Evolutionary conservation across 2,329 filamentous ascomycete species (phyloP).

Genomic region (Triangularia verruculosa): DNA sequence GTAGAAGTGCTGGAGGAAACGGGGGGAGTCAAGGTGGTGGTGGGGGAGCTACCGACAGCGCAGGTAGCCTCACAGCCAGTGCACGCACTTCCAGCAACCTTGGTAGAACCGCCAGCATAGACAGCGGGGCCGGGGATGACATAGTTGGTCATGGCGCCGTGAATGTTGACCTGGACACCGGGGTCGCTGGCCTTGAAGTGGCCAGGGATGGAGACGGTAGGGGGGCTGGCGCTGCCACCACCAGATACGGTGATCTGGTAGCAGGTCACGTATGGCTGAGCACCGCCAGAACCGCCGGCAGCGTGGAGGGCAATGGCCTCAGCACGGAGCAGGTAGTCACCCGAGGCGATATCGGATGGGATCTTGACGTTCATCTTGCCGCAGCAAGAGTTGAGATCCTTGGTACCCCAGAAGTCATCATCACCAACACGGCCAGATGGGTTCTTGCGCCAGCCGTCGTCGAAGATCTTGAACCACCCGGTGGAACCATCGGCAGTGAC

Average conservation of each 20-base stretch:
- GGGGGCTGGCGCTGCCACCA: constrained; percentile 30
- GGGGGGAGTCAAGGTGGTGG: constrained; percentile 10
- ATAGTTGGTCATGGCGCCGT: constrained; percentile 40
- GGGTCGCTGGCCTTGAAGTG: constrained; percentile 44
- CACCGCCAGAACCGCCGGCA: constrained; percentile 34
- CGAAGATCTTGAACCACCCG: constrained; percentile 52
- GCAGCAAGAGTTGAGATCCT: constrained; percentile 42
- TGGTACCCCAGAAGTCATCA: constrained; percentile 46
- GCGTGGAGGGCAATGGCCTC: constrained; percentile 49
- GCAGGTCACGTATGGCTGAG: constrained; percentile 40
- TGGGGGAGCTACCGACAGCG: constrained; percentile 31
- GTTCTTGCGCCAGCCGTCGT: constrained; percentile 41
- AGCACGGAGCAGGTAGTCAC: constrained; percentile 46
- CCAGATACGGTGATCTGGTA: constrained; percentile 36
- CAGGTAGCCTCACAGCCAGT: constrained; percentile 42
- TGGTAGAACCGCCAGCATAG: constrained; percentile 39
- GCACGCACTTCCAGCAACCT: constrained; percentile 40
- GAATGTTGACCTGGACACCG: constrained; percentile 48
- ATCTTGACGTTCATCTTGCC: constrained; percentile 39
- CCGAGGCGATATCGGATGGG: constrained; percentile 32
- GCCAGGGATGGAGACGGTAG: constrained; percentile 40
- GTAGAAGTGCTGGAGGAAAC: constrained; percentile 8
- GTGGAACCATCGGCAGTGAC: constrained; percentile 41
- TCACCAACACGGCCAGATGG: constrained; percentile 36
- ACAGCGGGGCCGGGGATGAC: constrained; percentile 44